Base-by-base conservation (phyloP, 2,329 filamentous ascomycete species). In the Diaporthe eres region DNA sequence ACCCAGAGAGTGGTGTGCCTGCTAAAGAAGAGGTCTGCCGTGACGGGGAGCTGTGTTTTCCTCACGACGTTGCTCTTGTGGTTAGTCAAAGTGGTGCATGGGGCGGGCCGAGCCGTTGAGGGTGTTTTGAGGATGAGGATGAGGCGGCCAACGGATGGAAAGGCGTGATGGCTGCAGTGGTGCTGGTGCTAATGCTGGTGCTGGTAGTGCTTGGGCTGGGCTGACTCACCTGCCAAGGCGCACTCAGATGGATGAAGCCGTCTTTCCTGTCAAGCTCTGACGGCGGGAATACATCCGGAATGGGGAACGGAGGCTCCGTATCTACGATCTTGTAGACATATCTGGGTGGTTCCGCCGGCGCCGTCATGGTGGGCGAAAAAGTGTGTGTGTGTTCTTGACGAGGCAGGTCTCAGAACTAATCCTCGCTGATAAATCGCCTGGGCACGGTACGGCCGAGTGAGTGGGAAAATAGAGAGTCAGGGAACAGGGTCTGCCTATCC, bases 311-410 rank as follows among this genome's bases (percentile, higher is more conserved):
- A 42, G 91, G 90, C 34, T 87, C 85, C 31, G 82, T 78, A 39
- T 90, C 87, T 51, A 91, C 82, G 80, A 93, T 92, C 80, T 93
- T 92, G 86, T 92, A 92, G 77, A 92, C 83, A 77, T 85, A 89
- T 31, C 80, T 79, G 70, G 81, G 87, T 76, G 84, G 83, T 51
- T 80, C 84, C 63, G 74, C 82, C 65, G 78, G 82, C 68, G 77
- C 78, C 13, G 77, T 61, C 72, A 80, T 79, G 51, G 37, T 77
- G 63, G 31, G 34, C n/a, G 31, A 22, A 13, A 10, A 17, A 13
- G 57, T 28, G n/a, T 37, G 6, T 34, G 34, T 31, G 17, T 22
- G n/a, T 44, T 4, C n/a, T 31, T 31, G 39, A 47, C 25, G 31
- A 61, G 58, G 22, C 58, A 39, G 47, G 39, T 47, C 37, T 31